Conservation (phyloP, 345 rosid species). For the Salix suchowensis region DNA sequence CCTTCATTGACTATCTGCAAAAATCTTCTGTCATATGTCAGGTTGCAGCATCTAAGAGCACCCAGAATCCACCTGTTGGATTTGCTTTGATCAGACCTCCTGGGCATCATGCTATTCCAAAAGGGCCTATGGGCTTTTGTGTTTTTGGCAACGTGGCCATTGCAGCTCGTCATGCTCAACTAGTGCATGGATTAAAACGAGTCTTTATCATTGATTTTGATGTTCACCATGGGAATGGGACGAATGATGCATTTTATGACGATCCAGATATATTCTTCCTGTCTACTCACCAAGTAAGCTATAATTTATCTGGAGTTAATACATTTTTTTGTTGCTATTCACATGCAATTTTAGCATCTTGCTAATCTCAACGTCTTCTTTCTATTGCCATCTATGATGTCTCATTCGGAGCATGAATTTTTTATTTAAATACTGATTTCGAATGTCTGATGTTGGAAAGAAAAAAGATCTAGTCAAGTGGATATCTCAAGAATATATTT, state of each 20-base stretch:
- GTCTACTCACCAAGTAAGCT: slow-evolving; percentile 85
- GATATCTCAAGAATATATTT: neutral
- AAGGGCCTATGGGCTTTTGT: slow-evolving; percentile 97
- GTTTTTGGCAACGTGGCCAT: slow-evolving; percentile 88
- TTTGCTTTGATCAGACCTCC: slow-evolving; percentile 95
- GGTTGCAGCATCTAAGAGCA: slow-evolving; percentile 62
- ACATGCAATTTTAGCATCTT: neutral
- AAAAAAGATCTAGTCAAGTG: neutral
- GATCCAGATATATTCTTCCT: slow-evolving; percentile 89
- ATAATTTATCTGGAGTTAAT: neutral
- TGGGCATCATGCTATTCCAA: slow-evolving; percentile 88
- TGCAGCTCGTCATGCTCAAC: slow-evolving; percentile 92
- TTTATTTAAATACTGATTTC: neutral
- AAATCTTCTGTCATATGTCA: slow-evolving; percentile 21
- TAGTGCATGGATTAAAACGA: slow-evolving; percentile 57
- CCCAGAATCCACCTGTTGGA: slow-evolving; percentile 59
- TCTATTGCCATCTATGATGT: neutral
- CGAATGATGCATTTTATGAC: slow-evolving; percentile 76
- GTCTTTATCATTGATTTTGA: slow-evolving; percentile 85
- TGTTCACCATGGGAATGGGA: slow-evolving; percentile 97
- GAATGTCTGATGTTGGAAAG: neutral
- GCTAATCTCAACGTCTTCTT: neutral
- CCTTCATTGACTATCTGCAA: neutral
- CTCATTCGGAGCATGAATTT: neutral
- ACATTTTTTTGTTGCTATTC: neutral